Evolutionary conservation across 176 grass and related monocot species (phyloP).

Genomic region (Microstegium vimineum): DNA sequence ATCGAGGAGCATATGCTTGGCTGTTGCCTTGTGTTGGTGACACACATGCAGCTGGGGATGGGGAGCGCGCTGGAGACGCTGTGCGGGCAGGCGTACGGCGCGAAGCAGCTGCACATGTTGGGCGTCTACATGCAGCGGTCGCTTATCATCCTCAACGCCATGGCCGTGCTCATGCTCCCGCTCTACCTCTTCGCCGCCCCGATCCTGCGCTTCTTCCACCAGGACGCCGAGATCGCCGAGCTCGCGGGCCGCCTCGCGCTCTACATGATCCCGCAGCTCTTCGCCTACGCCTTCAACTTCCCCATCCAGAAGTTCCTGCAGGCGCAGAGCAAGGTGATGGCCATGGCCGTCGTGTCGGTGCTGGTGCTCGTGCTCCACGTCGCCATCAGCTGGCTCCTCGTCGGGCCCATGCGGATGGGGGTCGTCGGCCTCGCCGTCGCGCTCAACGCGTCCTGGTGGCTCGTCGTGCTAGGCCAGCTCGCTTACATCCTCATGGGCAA

Average conservation of each 20-base stretch:
- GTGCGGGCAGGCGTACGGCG: constrained; percentile 60
- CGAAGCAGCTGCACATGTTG: constrained; percentile 42
- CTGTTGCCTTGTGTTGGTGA: no score
- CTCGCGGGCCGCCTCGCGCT: constrained; percentile 39
- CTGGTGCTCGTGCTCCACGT: constrained; percentile 47
- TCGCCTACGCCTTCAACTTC: constrained; percentile 65
- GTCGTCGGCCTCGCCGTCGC: constrained; percentile 61
- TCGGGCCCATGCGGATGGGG: constrained; percentile 47
- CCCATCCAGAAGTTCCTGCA: constrained; percentile 75
- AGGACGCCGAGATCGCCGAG: constrained; percentile 48
- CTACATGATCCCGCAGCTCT: constrained; percentile 76
- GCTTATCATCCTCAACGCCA: constrained; percentile 46
- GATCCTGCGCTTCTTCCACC: constrained; percentile 52
- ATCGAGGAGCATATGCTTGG: no score
- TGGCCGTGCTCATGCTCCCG: constrained; percentile 38
- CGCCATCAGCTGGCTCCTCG: constrained; percentile 57
- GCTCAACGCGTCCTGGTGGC: constrained; percentile 76
- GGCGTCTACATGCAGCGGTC: constrained; percentile 68
- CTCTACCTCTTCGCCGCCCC: constrained; percentile 53
- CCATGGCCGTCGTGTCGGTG: constrained; percentile 56
- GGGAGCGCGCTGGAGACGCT: constrained; percentile 68
- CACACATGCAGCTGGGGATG: constrained; percentile 49
- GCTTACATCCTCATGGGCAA: constrained; percentile 51
- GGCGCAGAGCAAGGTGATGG: constrained; percentile 71
- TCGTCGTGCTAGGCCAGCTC: constrained; percentile 61